Evolutionary conservation across 257 asterid genomes (phyloP).

Genomic region (Linderniella brevidens): DNA sequence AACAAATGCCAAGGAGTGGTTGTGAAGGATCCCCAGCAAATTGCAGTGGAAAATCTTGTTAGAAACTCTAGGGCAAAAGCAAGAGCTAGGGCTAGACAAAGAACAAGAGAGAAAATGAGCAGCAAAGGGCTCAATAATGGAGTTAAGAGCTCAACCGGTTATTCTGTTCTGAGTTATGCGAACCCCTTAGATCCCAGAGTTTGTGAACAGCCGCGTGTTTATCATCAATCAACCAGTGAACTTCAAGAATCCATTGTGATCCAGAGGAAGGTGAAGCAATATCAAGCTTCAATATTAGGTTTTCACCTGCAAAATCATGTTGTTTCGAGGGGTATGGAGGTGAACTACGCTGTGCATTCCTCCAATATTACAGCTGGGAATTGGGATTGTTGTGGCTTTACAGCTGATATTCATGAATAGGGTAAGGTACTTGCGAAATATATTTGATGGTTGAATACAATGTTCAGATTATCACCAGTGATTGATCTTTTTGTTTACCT

Average conservation of each 20-base stretch:
- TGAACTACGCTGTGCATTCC: slow-evolving; percentile 12
- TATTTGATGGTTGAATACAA: too few relatives aligned
- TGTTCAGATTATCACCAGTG: too few relatives aligned
- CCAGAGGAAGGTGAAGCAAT: slow-evolving; percentile 17
- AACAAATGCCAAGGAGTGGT: background rate
- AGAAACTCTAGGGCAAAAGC: slow-evolving; percentile 71
- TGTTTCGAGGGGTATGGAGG: slow-evolving; percentile 10
- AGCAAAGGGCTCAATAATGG: slow-evolving; percentile 23
- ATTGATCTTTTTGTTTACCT: too few relatives aligned
- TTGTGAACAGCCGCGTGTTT: too few relatives aligned
- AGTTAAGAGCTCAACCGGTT: slow-evolving; percentile 4
- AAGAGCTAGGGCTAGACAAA: slow-evolving; percentile 76
- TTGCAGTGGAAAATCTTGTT: slow-evolving; percentile 8
- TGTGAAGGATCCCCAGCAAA: slow-evolving; percentile 5
- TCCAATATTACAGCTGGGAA: slow-evolving; percentile 9
- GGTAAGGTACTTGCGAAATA: too few relatives aligned
- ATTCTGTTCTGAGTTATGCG: slow-evolving; percentile 10
- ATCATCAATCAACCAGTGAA: slow-evolving; percentile 11
- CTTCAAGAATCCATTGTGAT: slow-evolving; percentile 21
- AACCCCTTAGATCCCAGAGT: slow-evolving; percentile 8
- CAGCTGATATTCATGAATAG: background rate
- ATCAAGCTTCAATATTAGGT: slow-evolving; percentile 12
- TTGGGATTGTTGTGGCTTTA: slow-evolving; percentile 27
- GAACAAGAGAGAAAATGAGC: slow-evolving; percentile 46
- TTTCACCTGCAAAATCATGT: slow-evolving; percentile 17